Evolutionary conservation across 768 basidiomycete genomes (phyloP), one percentile per base, ranked within the genome.

Genomic region (Suillus decipiens): DNA sequence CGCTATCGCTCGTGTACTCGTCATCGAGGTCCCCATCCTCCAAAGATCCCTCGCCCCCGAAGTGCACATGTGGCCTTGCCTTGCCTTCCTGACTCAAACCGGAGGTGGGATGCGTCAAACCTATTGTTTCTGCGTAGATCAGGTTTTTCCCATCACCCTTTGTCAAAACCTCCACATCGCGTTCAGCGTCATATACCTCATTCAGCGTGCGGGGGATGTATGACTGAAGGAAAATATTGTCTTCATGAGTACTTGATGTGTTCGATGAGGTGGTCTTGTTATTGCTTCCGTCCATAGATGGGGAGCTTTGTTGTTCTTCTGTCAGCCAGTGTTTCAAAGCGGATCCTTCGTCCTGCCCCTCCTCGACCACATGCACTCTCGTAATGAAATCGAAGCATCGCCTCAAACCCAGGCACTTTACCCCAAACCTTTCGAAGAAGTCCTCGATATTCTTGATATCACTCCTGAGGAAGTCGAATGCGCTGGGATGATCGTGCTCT

Each of bases 401-500:
- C 56, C 91, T 78, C 17, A 97, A 76, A 15, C 96, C 95, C 31
- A 99, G 80, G 66, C 89, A 89, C 59, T 71, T 77, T 57, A 93
- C 89, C 0, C 91, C 93, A 22, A 87, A 82, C 66, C 87, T 81
- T 6, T 84, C 82, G 73, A 98, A 99, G 75, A 92, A 99, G 41
- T 95, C 96, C 64, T 97, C 95, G 48, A 95, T 81, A 73, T 99
- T 99, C 68, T 87, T 88, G 57, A 99, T 84, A 75, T 99, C 97
- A 51, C 83, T 88, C 33, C 96, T 89, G 42, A 99, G 82, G 77
- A 99, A 99, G 75, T 99, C 96, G 73, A 95, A 98, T 0, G 97
- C 94, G 34, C 90, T 82, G 0, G 96, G 97, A 69, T 99, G 97
- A 75, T 99, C 96, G 72, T 98, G 96, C 70, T 99, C 97, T 41